Base-by-base conservation (phyloP, 1,139 yeast genomes). In the Pichia sp. region DNA sequence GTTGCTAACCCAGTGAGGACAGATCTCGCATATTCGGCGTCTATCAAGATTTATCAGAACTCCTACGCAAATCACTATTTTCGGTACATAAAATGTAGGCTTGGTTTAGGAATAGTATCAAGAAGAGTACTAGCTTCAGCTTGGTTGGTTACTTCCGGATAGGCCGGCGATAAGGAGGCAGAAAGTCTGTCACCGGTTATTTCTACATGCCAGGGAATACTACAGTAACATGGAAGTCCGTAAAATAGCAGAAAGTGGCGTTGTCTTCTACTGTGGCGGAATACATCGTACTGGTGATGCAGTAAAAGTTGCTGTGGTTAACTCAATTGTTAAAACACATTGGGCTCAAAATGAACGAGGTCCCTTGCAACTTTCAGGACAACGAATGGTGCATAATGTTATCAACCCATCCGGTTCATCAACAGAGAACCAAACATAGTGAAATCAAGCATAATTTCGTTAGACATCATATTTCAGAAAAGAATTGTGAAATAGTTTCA, bases 251-350 rank as follows among this genome's bases (percentile, higher is more conserved):
- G 3, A 3, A 8, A 13, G 46, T 48, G 2, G 49, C 54, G 2
- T 13, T 48, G 40, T 52, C 52, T 6, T 44, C 49, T 5, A 43
- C 54, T 2, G 46, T 47, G 48, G 31, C 47, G 4, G 50, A 51
- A 51, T 51, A 51, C 11, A 36, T 51, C 8, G 36, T 30, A 11
- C 31, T 49, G 34, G 49, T 1, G 51, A 47, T 30, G 48, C 54
- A 19, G 43, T 16, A 8, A n/a, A 40, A 31, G 11, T 11, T 31
- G 4, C 34, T 31, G 2, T 31, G 11, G 15, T 10, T 19, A 40
- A 10, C 10, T 15, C 44, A 40, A 40, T 13, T 40, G 44, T 5
- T 40, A n/a, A 40, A 40, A 40, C 15, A 40, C 26, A 40, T 40
- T 8, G 44, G 26, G 8, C 13, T 40, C n/a, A 15, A 40, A n/a